phyloP scores from a whole-genome alignment of 768 basidiomycete genomes.

The Lyophyllum decastes region DNA sequence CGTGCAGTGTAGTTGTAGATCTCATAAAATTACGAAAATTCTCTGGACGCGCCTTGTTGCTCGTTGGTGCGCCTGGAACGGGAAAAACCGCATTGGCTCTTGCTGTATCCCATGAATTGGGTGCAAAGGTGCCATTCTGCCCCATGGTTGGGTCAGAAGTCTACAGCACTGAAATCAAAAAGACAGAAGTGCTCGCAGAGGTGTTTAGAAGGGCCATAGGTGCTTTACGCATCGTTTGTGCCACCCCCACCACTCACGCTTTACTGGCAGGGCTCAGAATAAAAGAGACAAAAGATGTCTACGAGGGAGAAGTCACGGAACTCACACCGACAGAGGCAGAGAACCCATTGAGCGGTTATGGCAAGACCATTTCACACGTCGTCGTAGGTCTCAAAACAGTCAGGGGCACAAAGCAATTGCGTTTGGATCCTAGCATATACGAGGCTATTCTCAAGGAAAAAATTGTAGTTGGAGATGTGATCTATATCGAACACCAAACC shows the following conservation, averaged over 20 bases:
- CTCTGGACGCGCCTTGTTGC: no score
- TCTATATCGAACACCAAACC: conserved; percentile 92
- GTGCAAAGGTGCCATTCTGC: conserved; percentile 94
- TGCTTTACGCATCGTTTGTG: no score
- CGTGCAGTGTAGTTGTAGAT: no score
- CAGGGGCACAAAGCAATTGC: conserved; percentile 90
- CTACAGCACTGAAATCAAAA: conserved; percentile 96
- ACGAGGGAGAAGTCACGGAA: conserved; percentile 98
- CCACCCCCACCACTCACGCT: neutral
- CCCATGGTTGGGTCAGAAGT: conserved; percentile 99
- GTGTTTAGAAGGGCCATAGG: conserved; percentile 92
- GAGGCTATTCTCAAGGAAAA: conserved; percentile 98
- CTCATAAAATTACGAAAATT: no score
- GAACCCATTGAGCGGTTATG: conserved; percentile 96
- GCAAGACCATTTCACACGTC: conserved; percentile 97
- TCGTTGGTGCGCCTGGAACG: no score
- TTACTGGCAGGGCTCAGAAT: conserved; percentile 80
- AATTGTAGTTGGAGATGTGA: conserved; percentile 94
- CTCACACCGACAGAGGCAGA: conserved; percentile 95
- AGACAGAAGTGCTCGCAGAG: conserved; percentile 98
- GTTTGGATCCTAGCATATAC: conserved; percentile 93
- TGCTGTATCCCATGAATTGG: conserved; percentile 94
- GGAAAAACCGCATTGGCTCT: no score
- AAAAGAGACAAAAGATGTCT: conserved; percentile 99
- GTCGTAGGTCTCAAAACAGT: conserved; percentile 94